These are phyloP conservation scores for Penicillium sp. DNA, from an alignment of 2,329 filamentous ascomycete species.

Conservation along the genomic window DNA sequence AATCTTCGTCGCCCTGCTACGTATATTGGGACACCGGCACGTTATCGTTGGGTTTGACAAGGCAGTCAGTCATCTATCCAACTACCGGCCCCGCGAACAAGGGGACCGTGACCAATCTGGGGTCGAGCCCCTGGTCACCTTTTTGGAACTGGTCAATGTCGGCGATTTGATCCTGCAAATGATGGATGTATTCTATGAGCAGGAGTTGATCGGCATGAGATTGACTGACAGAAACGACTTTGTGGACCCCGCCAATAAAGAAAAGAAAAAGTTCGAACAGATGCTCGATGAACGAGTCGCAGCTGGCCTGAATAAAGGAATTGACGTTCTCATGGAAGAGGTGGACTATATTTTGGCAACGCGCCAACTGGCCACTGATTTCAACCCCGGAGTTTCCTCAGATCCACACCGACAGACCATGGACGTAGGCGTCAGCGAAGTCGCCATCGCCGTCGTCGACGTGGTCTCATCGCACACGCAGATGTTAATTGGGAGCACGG, in stretches of 20 bases:
- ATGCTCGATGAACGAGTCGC: constrained; percentile 97
- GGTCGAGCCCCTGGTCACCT: constrained; percentile 88
- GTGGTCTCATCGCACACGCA: constrained; percentile 84
- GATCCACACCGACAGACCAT: constrained; percentile 34
- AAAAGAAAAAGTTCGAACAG: constrained; percentile 98
- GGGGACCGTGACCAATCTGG: constrained; percentile 64
- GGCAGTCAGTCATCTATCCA: constrained; percentile 83
- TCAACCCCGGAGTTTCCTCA: constrained; percentile 64
- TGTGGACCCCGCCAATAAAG: constrained; percentile 81
- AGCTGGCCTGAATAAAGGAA: constrained; percentile 92
- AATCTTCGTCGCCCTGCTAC: constrained; percentile 81
- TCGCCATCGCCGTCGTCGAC: constrained; percentile 76
- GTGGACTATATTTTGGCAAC: constrained; percentile 93
- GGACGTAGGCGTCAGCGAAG: constrained; percentile 66
- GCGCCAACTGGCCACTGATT: constrained; percentile 80
- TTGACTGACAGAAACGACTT: constrained; percentile 94
- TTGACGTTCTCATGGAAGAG: constrained; percentile 97
- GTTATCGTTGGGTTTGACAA: constrained; percentile 92
- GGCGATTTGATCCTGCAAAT: constrained; percentile 98
- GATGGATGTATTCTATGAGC: constrained; percentile 97
- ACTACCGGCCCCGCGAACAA: constrained; percentile 80
- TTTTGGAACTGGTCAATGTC: constrained; percentile 95
- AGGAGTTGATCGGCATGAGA: constrained; percentile 79
- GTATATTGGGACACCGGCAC: constrained; percentile 80
- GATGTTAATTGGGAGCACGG: constrained; percentile 91